These are phyloP conservation scores for Pythium vanterpoolii DNA, from an alignment of 352 stramenopile genomes.

Conservation along the genomic window DNA sequence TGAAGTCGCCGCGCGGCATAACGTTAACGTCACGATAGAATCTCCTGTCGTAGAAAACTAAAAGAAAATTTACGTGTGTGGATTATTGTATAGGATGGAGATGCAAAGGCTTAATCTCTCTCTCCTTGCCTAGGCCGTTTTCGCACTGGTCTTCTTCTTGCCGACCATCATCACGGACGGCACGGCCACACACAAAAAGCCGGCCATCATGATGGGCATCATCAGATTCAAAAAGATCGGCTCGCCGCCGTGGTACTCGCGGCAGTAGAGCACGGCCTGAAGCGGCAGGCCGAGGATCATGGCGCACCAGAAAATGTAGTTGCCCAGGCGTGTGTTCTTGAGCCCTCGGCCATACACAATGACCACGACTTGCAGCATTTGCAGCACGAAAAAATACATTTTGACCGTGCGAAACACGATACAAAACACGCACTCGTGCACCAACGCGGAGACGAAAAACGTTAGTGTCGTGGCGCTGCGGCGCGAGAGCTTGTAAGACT, in stretches of 20 bases:
- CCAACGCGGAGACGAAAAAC: conserved; percentile 93
- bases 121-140: conserved; percentile 1
- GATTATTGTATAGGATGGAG: conserved; percentile 2
- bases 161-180: conserved; percentile 43
- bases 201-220: conserved; percentile 68
- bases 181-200: conserved; percentile 46
- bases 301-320: conserved; percentile 76
- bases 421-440: conserved; percentile 95
- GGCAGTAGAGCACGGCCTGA: conserved; percentile 78
- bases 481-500: conserved; percentile 68
- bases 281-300: conserved; percentile 75
- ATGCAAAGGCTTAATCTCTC: background rate
- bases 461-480: conserved; percentile 81
- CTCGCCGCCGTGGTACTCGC: conserved; percentile 74
- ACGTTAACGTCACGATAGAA: background rate
- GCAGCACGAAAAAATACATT: conserved; percentile 92
- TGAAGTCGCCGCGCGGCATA: conserved; percentile 25
- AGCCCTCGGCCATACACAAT: conserved; percentile 78
- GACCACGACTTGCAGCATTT: conserved; percentile 94
- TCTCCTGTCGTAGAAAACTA: background rate
- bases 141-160: conserved; percentile 32
- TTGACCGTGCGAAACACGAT: conserved; percentile 94
- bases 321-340: conserved; percentile 70
- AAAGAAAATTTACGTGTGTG: background rate
- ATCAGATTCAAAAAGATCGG: conserved; percentile 79